Evolutionary conservation across 208 protist genomes (phyloP).

Genomic region (Leptomonas pyrrhocoris): DNA sequence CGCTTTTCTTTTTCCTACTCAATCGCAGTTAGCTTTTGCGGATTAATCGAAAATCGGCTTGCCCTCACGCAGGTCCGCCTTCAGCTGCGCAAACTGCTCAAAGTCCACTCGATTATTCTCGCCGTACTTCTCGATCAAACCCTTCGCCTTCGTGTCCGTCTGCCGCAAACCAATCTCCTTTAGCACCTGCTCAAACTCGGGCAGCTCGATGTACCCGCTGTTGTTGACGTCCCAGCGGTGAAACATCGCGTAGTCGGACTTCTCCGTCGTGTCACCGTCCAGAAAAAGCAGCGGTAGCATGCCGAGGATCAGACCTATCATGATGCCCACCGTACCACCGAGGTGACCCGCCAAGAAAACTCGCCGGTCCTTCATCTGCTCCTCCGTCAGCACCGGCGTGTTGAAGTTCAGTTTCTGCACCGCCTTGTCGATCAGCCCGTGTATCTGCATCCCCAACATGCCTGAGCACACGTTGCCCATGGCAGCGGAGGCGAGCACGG

Average conservation of each 20-base stretch:
- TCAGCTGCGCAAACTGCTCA: conserved; percentile 76
- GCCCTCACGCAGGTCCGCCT: conserved; percentile 70
- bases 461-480: conserved; percentile 93
- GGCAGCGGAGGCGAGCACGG: conserved; percentile 87
- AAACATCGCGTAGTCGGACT: conserved; percentile 82
- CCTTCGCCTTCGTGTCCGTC: conserved; percentile 40
- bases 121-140: conserved; percentile 77
- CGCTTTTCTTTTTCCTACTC: neutral
- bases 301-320: conserved; percentile 83
- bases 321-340: conserved; percentile 88
- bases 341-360: conserved; percentile 91
- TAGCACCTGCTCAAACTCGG: conserved; percentile 68
- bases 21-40: neutral
- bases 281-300: conserved; percentile 88
- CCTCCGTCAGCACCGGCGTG: conserved; percentile 76
- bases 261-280: conserved; percentile 68
- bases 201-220: conserved; percentile 76
- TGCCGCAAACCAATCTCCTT: conserved; percentile 57
- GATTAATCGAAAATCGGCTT: conserved; percentile 64
- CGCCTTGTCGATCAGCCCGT: conserved; percentile 89
- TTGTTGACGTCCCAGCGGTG: conserved; percentile 73
- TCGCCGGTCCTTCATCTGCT: conserved; percentile 76
- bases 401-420: conserved; percentile 81
- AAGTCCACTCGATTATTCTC: conserved; percentile 61
- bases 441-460: conserved; percentile 89